Conservation (phyloP, 305 asterid species). For the Petunia hybrid region DNA sequence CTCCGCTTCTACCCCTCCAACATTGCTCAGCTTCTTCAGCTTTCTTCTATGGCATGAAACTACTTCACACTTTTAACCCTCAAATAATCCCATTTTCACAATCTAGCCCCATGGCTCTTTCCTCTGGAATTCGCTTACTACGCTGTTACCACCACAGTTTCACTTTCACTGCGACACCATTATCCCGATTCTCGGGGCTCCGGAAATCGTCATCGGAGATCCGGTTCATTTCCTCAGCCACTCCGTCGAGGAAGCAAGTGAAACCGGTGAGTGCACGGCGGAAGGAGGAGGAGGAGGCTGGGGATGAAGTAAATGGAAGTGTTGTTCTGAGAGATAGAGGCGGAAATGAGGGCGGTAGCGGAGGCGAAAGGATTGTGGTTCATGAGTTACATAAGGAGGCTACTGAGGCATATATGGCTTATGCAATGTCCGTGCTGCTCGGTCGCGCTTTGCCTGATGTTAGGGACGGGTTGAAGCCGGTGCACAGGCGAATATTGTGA, state of each 20-base stretch:
- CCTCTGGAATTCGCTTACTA: constrained; percentile 67
- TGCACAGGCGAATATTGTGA: constrained; percentile 91
- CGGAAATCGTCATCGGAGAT: constrained; percentile 50
- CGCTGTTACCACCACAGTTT: constrained; percentile 46
- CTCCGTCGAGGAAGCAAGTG: constrained; percentile 43
- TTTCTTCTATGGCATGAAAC: constrained; percentile 59
- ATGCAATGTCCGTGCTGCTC: constrained; percentile 94
- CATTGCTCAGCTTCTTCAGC: constrained; percentile 17
- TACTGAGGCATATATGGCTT: constrained; percentile 88
- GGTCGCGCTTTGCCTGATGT: constrained; percentile 97
- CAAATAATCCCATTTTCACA: constrained; percentile 33
- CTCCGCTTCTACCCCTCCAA: background rate
- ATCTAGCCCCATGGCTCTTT: constrained; percentile 56
- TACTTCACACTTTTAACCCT: constrained; percentile 40
- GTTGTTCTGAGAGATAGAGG: constrained; percentile 46
- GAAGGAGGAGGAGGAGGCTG: constrained; percentile 55
- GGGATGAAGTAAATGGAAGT: constrained; percentile 58
- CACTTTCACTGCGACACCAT: constrained; percentile 32
- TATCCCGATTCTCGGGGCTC: constrained; percentile 38
- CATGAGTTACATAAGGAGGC: constrained; percentile 96
- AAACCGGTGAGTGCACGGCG: constrained; percentile 53
- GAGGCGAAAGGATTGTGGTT: constrained; percentile 66
- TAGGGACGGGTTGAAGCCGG: constrained; percentile 97
- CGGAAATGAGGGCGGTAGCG: constrained; percentile 51
- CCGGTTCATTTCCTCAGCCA: constrained; percentile 58